Base-by-base conservation (phyloP, 306 rosid genomes). In the Gleditsia sinensis region DNA sequence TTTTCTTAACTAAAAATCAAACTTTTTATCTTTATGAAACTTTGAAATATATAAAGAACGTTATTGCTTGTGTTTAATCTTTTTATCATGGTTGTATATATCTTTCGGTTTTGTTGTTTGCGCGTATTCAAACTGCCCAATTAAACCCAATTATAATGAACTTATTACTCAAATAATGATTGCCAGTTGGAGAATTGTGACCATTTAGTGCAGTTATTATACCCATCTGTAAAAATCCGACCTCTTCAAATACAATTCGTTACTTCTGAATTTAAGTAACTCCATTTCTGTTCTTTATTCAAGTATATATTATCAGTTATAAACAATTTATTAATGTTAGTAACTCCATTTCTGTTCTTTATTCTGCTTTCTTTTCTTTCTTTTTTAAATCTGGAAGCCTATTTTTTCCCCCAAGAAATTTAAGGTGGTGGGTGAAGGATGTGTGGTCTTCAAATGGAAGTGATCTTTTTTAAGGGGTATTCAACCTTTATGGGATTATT, bases 401-500 rank as follows among this genome's bases (percentile, higher is more conserved):
- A 7, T 51, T 49, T 10, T 36, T 33, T 8, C 0, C 34, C 51
- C 58, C 37, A 19, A 40, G 32, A 51, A n/a, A 71, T 25, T 50
- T 23, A 24, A 54, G 61, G 21, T 42, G 21, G 12, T 6, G 25
- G 24, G 34, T 30, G 25, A 61, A 61, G 19, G 14, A 25, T 59
- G 25, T 28, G 13, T 24, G 45, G 48, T 46, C 49, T 51, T 25
- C 21, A 65, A 57, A 39, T 25, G 58, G 13, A 58, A 45, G 74
- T 57, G 36, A 75, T 70, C 13, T 63, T 49, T 30, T 57, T 40
- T 48, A 60, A 71, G 67, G 37, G 50, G 64, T 61, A 72, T 68
- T 72, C 72, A 54, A 63, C 30, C n/a, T 46, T 54, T n/a, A 75
- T 75, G 71, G 72, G 67, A 73, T 72, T 80, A 64, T 68, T 48